Evolutionary conservation across 2,329 filamentous ascomycete species (phyloP), one percentile per base, ranked within the genome.

Genomic region (Cercospora zeina): DNA sequence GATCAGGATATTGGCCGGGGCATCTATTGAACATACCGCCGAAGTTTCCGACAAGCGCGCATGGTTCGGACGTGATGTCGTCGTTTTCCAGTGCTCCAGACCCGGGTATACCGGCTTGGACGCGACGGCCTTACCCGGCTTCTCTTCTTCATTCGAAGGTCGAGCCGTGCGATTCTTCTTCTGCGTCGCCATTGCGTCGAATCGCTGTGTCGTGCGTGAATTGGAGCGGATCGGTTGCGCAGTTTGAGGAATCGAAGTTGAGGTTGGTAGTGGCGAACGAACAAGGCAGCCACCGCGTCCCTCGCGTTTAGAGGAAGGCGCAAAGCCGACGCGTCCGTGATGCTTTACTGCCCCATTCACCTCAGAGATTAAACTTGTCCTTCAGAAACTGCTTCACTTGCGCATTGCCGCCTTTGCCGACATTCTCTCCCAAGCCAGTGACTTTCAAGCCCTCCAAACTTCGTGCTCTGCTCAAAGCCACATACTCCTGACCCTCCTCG

Each of bases 401-500:
- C 45, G 53, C 61, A 49, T 68, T 67, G 16, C 66, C 66, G 11
- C 66, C 61, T 42, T 61, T 62, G 10, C 64, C 66, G 34, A 65
- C 58, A 34, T 61, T 56, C 1, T 63, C 56, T 1, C 62, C 62
- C 51, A 66, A 36, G 19, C 55, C 57, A 13, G 62, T n/a, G 4
- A 80, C 78, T 16, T 77, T 76, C 54, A 87, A 72, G 0, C 84
- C 84, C 1, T 77, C 69, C 2, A 86, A 75, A 9, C 77, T 79
- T 14, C 77, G 78, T n/a, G 82, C 84, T 64, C 85, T 74, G 19
- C 82, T 85, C 14, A 87, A 76, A n/a, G 84, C 85, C 7, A 88
- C 86, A 61, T 89, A 88, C 0, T 82, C 80, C 73, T 87, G 85
- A 0, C 85, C 84, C 30, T 80, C 76, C 61, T 83, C 82, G 67